Evolutionary conservation across 257 asterid species (phyloP).

Genomic region (Ajuga chamaepitys): DNA sequence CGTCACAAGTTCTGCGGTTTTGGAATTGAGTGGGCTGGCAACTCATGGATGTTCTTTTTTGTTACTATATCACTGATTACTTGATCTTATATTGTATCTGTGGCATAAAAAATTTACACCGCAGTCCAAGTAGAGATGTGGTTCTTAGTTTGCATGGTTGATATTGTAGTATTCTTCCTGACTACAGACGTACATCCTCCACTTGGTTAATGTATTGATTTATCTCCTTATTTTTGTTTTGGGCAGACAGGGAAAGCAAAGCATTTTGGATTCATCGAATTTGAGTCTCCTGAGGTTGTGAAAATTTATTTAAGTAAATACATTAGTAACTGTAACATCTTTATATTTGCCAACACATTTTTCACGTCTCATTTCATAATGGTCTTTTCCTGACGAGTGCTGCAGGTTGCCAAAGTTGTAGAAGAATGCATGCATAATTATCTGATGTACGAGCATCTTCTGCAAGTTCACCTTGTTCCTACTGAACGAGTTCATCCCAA

Average conservation of each 20-base stretch:
- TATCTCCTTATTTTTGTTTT: constrained; percentile 3
- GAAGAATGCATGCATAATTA: constrained; percentile 87
- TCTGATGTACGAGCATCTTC: constrained; percentile 72
- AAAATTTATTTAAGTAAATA: constrained; percentile 1
- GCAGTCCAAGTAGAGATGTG: not conserved
- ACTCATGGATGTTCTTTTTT: not conserved
- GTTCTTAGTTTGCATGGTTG: not conserved
- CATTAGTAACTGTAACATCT: not conserved
- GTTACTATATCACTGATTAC: not conserved
- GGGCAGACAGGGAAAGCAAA: constrained; percentile 86
- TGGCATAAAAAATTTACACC: not conserved
- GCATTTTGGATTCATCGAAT: constrained; percentile 92
- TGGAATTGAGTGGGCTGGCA: not conserved
- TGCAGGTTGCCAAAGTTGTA: constrained; percentile 89
- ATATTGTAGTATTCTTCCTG: not conserved
- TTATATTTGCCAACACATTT: not conserved
- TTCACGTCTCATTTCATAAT: not conserved
- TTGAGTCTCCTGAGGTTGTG: constrained; percentile 82
- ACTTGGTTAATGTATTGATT: constrained; percentile 7
- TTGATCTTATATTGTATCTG: not conserved
- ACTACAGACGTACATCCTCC: not conserved
- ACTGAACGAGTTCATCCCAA: constrained; percentile 69
- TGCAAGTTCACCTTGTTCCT: constrained; percentile 74
- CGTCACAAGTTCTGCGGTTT: not conserved
- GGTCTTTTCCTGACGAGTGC: not conserved